A percentile compares a stretch with the other conserved stretches of the same genome.
Evolutionary conservation across 768 basidiomycete species (phyloP).

Genomic region (Lactarius trivialis): DNA sequence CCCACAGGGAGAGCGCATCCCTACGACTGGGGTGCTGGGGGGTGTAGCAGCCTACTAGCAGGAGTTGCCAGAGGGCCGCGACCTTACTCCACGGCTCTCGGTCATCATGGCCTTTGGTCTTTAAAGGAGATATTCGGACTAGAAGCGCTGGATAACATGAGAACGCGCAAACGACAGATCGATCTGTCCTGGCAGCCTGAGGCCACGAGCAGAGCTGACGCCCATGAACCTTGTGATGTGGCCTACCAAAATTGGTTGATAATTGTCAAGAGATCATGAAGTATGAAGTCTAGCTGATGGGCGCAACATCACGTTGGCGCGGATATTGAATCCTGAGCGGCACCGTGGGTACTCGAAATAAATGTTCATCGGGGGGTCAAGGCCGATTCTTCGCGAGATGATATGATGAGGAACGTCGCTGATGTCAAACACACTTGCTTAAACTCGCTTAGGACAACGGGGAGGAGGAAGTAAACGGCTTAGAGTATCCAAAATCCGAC

Average conservation of each 20-base stretch:
- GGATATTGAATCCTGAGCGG: constrained; percentile 8
- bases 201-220: constrained; percentile 11
- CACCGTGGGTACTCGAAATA: constrained; percentile 11
- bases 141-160: neutral
- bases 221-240: constrained; percentile 9
- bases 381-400: neutral
- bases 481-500: neutral
- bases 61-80: neutral
- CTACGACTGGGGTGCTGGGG: neutral
- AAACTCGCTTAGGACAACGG: neutral
- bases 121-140: constrained; percentile 16
- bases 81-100: neutral
- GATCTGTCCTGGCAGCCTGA: neutral
- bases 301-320: constrained; percentile 16
- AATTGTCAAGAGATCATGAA: neutral
- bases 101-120: constrained; percentile 3
- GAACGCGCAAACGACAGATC: constrained; percentile 9
- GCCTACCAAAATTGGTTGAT: constrained; percentile 7
- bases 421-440: constrained; percentile 1
- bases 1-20: neutral
- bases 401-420: neutral
- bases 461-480: neutral
- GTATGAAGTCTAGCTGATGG: constrained; percentile 17
- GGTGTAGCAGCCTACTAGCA: neutral
- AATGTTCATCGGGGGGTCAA: neutral